Conservation (phyloP, 805 yeast species). For the Lachancea quebecensis region DNA sequence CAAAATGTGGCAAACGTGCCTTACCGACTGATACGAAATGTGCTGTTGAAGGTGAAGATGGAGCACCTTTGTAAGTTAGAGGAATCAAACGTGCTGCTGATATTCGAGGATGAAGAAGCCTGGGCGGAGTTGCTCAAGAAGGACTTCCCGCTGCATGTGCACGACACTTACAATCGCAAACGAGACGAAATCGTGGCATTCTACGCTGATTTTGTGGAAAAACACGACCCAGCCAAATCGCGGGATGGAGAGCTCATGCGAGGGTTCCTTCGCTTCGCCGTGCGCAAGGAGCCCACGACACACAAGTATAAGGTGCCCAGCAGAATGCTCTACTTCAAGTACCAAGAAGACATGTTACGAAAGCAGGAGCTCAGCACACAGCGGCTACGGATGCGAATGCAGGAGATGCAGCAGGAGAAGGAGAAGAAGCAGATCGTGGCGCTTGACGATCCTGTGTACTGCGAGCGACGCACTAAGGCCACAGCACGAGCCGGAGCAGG, state of each 20-base stretch:
- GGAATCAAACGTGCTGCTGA: constrained; percentile 24
- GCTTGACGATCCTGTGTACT: constrained; percentile 19
- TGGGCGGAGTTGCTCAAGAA: constrained; percentile 30
- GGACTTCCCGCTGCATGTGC: constrained; percentile 33
- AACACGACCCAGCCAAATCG: constrained; percentile 10
- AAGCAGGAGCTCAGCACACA: constrained; percentile 33
- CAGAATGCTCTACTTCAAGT: constrained; percentile 30
- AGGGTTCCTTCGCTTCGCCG: constrained; percentile 9
- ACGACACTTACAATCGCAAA: constrained; percentile 26
- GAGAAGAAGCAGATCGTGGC: constrained; percentile 27
- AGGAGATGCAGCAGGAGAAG: constrained; percentile 26
- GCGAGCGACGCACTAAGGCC: constrained; percentile 11
- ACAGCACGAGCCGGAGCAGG: not conserved
- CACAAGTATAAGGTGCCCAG: constrained; percentile 32
- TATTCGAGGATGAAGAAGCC: constrained; percentile 35
- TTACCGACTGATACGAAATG: constrained; percentile 26
- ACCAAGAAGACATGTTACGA: constrained; percentile 27
- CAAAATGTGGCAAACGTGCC: constrained; percentile 31
- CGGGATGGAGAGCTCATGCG: constrained; percentile 14
- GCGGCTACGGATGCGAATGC: constrained; percentile 29
- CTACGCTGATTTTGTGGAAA: constrained; percentile 14
- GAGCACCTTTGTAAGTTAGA: constrained; percentile 32
- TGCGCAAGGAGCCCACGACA: constrained; percentile 16
- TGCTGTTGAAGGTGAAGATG: constrained; percentile 25
- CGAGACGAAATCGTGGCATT: constrained; percentile 18